phyloP scores from a whole-genome alignment of 202 grass and related monocot species.

The Zoysia matrella region DNA sequence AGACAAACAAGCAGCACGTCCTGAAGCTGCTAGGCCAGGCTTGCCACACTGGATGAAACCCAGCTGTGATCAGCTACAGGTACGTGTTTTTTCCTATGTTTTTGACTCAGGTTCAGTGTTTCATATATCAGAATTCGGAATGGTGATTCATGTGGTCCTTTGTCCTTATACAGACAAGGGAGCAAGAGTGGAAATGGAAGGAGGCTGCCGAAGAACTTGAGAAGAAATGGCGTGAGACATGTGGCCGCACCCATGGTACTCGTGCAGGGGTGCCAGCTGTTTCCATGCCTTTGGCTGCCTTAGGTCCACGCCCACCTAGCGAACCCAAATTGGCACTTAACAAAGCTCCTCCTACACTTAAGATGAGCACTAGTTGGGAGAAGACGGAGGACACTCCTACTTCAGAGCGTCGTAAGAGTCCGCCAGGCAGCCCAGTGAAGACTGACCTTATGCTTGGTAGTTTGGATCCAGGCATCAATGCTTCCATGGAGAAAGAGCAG shows the following conservation, averaged over 20 bases:
- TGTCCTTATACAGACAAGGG: conserved; percentile 52
- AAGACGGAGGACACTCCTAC: conserved; percentile 46
- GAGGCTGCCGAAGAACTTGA: conserved; percentile 65
- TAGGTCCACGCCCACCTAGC: conserved; percentile 29
- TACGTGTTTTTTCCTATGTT: conserved; percentile 30
- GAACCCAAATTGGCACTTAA: conserved; percentile 51
- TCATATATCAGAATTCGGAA: neutral
- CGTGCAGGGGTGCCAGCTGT: conserved; percentile 40
- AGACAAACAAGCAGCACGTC: conserved; percentile 34
- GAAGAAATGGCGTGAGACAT: conserved; percentile 78
- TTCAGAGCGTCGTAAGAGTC: conserved; percentile 51
- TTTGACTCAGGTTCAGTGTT: neutral
- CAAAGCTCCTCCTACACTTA: conserved; percentile 58
- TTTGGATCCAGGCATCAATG: conserved; percentile 28
- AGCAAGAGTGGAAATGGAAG: conserved; percentile 64
- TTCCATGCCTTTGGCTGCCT: conserved; percentile 41
- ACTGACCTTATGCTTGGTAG: conserved; percentile 81
- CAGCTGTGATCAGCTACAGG: conserved; percentile 51
- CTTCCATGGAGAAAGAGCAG: conserved; percentile 54
- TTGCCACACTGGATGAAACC: conserved; percentile 83
- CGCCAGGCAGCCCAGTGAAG: conserved; percentile 75
- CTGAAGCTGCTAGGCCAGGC: conserved; percentile 39
- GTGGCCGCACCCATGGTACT: conserved; percentile 54
- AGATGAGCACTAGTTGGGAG: conserved; percentile 51
- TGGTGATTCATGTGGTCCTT: conserved; percentile 32